These are phyloP conservation scores for Nannochloris sp. DNA, from an alignment of 139 green algal genomes.

Conservation along the genomic window DNA sequence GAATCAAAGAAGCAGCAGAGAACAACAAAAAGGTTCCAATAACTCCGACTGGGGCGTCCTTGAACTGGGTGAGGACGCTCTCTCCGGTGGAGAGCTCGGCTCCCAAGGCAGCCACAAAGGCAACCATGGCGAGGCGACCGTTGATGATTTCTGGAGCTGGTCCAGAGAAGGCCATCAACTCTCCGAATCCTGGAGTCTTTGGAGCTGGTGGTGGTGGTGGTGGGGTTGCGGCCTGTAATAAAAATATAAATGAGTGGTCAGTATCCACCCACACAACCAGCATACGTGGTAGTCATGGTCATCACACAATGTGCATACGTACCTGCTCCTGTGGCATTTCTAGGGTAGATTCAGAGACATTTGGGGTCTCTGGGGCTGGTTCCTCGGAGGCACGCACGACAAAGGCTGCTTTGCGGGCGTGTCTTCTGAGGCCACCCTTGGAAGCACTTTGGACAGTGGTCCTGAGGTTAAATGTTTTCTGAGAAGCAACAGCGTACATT, in stretches of 20 bases:
- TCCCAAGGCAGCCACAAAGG: constrained; percentile 31
- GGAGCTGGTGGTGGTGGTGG: constrained; percentile 3
- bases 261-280: neutral
- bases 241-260: neutral
- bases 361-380: neutral
- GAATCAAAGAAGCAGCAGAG: constrained; percentile 4
- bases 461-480: too few relatives aligned
- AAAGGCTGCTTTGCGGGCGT: neutral
- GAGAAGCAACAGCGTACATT: too few relatives aligned
- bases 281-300: neutral
- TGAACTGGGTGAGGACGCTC: constrained; percentile 31
- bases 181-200: constrained; percentile 9
- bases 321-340: neutral
- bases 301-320: neutral
- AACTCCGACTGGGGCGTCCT: constrained; percentile 18
- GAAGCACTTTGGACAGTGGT: too few relatives aligned
- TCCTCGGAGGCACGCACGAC: neutral
- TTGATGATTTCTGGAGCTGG: constrained; percentile 51
- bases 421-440: too few relatives aligned
- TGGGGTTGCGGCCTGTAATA: neutral
- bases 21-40: constrained; percentile 20
- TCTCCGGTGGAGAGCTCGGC: constrained; percentile 33
- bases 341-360: neutral
- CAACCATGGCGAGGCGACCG: constrained; percentile 46
- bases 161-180: constrained; percentile 43